Base-by-base conservation (phyloP, 1,139 yeast genomes). In the Candida sojae region DNA sequence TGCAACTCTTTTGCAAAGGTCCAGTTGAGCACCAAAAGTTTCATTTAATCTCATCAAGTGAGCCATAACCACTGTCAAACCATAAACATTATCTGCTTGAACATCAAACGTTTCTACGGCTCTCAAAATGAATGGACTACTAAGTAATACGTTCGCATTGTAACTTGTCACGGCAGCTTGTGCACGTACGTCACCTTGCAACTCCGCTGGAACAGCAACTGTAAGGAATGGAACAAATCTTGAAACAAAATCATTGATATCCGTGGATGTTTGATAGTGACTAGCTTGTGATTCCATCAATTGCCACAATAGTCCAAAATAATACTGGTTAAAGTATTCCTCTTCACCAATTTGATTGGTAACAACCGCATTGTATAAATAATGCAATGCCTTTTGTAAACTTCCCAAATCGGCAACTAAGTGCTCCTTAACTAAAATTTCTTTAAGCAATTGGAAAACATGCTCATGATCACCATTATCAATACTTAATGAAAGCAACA, bases 391-490 rank as follows among this genome's bases (percentile, higher is more conserved):
- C 39, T 70, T 70, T 45, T 66, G 68, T 34, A 70, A 62, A 1
- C 61, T 57, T 17, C 58, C 57, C 51, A 67, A 53, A 50, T 73
- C 75, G 32, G 58, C 61, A 34, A 75, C 54, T 42, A 67, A 53
- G 48, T 71, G 73, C 39, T 68, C 61, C 46, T 67, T 71, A 30
- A 73, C 47, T 32, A 74, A 52, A 2, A 74, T 52, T 44, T 73
- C 73, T 51, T 75, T 75, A 23, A 75, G 60, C 17, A 75, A 49
- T 50, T 73, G 75, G 48, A 68, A 73, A 11, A 70, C 61, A 13
- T 61, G 61, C 45, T 70, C 68, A 48, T 66, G 71, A 50, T 75
- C 79, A 7, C 72, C 70, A 37, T 64, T 52, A 45, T 67, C 71
- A 28, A 75, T 62, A 38, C 70, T 59, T 21, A 70, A 55, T 0